Conservation (phyloP, 106 monocot species). For the Xerophyta viscosa region DNA sequence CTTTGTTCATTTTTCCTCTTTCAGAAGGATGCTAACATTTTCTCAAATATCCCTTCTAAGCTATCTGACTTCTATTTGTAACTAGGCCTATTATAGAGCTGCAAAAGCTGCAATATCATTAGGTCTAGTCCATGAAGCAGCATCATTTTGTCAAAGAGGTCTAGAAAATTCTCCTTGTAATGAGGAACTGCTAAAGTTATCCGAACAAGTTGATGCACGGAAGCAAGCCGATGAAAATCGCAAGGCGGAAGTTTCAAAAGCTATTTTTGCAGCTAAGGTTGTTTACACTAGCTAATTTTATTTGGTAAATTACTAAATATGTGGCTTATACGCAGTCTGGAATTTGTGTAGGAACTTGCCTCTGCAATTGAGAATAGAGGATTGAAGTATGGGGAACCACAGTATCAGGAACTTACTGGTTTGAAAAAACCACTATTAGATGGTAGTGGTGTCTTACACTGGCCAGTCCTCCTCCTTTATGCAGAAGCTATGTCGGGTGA, state of each 20-base stretch:
- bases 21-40: no score
- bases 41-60: no score
- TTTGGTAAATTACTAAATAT: neutral
- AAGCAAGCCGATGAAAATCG: constrained; percentile 41
- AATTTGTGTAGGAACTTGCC: constrained; percentile 42
- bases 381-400: constrained; percentile 64
- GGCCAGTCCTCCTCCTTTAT: constrained; percentile 98
- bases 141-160: constrained; percentile 58
- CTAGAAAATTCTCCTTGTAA: constrained; percentile 56
- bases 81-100: constrained; percentile 84
- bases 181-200: constrained; percentile 71
- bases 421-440: constrained; percentile 59
- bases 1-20: no score
- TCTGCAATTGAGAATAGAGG: constrained; percentile 65
- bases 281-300: no score
- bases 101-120: constrained; percentile 77
- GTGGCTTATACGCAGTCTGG: neutral
- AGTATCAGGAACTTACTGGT: constrained; percentile 82
- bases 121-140: constrained; percentile 53
- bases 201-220: constrained; percentile 31
- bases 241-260: constrained; percentile 37
- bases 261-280: constrained; percentile 59
- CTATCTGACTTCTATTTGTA: neutral
- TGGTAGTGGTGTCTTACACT: constrained; percentile 59
- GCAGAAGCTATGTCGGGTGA: constrained; percentile 95